These are phyloP conservation scores for Penicillium turbatum DNA, from an alignment of 495 filamentous ascomycete species.

Conservation along the genomic window DNA sequence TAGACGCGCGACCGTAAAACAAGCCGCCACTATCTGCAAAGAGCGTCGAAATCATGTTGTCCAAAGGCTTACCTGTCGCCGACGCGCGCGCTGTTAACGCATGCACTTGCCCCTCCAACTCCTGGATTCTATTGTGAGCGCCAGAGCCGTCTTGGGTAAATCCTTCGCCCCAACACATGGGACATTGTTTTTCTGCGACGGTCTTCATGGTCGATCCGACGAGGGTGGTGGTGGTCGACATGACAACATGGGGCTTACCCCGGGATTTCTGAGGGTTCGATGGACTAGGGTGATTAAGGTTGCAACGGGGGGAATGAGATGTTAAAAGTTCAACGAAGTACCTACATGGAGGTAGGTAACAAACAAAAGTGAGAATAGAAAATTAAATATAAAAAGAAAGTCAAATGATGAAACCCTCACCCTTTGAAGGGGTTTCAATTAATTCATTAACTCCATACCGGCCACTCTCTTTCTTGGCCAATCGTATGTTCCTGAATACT, in stretches of 20 bases:
- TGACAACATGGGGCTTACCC: conserved; percentile 25
- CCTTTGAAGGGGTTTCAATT: conserved; percentile 7
- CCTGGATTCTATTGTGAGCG: conserved; percentile 67
- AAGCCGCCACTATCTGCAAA: not conserved
- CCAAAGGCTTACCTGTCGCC: conserved; percentile 59
- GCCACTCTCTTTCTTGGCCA: conserved; percentile 9
- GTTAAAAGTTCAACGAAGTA: not conserved
- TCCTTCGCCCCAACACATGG: conserved; percentile 45
- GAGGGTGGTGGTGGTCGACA: conserved; percentile 32
- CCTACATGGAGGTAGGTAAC: not conserved
- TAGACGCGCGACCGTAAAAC: not conserved
- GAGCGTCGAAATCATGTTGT: not conserved
- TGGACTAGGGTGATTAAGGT: not conserved
- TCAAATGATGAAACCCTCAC: not conserved
- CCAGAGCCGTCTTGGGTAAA: conserved; percentile 33
- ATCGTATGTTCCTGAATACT: not conserved
- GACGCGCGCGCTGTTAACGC: conserved; percentile 71
- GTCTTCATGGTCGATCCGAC: conserved; percentile 35
- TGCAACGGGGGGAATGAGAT: not conserved
- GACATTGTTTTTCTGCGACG: conserved; percentile 37
- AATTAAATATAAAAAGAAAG: not conserved
- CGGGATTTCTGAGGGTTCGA: conserved; percentile 9
- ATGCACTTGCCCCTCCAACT: conserved; percentile 75
- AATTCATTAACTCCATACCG: conserved; percentile 11
- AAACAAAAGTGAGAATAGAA: too few species aligned